Conservation (phyloP, 805 yeast genomes). For the Brettanomyces naardenensis region DNA sequence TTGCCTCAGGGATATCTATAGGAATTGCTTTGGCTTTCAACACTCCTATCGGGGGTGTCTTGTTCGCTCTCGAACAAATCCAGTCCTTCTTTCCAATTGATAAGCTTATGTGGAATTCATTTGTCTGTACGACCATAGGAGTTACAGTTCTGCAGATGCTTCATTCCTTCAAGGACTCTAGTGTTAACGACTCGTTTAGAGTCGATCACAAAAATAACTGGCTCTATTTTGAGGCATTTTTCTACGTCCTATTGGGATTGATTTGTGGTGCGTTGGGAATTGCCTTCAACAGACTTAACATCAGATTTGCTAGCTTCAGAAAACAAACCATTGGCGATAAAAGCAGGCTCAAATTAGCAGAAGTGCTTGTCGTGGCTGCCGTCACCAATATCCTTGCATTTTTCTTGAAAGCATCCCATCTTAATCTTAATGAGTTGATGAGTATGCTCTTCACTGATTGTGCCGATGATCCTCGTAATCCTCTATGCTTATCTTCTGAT, state of each 20-base stretch:
- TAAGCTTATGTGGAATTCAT: conserved; percentile 73
- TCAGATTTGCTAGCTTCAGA: conserved; percentile 32
- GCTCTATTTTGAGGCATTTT: conserved; percentile 62
- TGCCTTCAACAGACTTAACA: conserved; percentile 40
- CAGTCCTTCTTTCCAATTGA: conserved; percentile 57
- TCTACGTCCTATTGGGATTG: conserved; percentile 64
- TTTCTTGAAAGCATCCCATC: conserved; percentile 33
- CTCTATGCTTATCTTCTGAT: conserved; percentile 18
- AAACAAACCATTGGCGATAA: conserved; percentile 19
- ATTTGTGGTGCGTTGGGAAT: conserved; percentile 65
- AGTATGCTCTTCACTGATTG: conserved; percentile 70
- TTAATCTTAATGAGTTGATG: conserved; percentile 47
- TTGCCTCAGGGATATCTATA: conserved; percentile 72
- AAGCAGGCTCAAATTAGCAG: conserved; percentile 29
- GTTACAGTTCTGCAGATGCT: conserved; percentile 49
- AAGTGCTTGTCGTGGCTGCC: conserved; percentile 39
- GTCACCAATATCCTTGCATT: conserved; percentile 40
- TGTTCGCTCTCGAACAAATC: conserved; percentile 65
- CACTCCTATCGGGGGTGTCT: conserved; percentile 83
- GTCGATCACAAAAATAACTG: conserved; percentile 65
- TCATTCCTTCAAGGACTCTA: conserved; percentile 41
- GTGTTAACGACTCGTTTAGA: conserved; percentile 39
- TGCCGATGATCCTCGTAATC: conserved; percentile 10
- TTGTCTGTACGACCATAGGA: conserved; percentile 70
- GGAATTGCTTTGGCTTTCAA: conserved; percentile 83